A percentile compares a stretch with the other conserved stretches of the same genome.
These are phyloP conservation scores for Chaetomium sp. DNA, from an alignment of 2,329 filamentous ascomycete genomes.

Conservation along the genomic window DNA sequence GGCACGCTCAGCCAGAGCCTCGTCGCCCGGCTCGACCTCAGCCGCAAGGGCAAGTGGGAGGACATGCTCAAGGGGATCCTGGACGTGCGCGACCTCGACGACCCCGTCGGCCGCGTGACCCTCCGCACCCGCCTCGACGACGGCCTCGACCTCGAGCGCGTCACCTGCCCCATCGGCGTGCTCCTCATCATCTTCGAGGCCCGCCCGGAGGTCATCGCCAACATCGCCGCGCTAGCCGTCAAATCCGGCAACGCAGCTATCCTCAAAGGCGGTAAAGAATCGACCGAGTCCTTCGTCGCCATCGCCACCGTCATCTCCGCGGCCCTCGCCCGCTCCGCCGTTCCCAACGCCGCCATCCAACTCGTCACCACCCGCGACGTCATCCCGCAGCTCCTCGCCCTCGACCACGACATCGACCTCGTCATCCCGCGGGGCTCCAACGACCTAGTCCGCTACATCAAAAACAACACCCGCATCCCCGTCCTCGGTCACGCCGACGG, in stretches of 20 bases:
- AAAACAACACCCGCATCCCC: conserved; percentile 84
- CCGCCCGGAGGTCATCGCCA: conserved; percentile 94
- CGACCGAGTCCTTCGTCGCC: conserved; percentile 85
- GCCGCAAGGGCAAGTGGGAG: conserved; percentile 84
- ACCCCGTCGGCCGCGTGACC: conserved; percentile 88
- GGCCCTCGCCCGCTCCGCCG: conserved; percentile 64
- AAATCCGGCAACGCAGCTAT: conserved; percentile 98
- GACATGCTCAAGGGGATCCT: conserved; percentile 96
- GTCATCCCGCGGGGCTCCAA: conserved; percentile 91
- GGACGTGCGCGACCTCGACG: conserved; percentile 75
- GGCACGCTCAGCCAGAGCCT: conserved; percentile 76
- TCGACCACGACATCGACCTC: conserved; percentile 85
- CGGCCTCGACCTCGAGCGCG: conserved; percentile 74
- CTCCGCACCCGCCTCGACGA: conserved; percentile 82
- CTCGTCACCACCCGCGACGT: conserved; percentile 90
- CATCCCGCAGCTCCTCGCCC: conserved; percentile 77
- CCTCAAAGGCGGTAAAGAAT: conserved; percentile 94
- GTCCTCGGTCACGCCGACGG: conserved; percentile 96
- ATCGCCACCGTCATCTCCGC: conserved; percentile 80
- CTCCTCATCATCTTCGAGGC: conserved; percentile 98
- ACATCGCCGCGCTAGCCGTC: conserved; percentile 90
- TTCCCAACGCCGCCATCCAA: conserved; percentile 83
- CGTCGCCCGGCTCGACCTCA: conserved; percentile 80
- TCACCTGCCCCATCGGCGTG: conserved; percentile 94
- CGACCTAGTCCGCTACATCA: conserved; percentile 84